Base-by-base conservation (phyloP, 129 eudicot genomes). In the Cynara cardunculus region DNA sequence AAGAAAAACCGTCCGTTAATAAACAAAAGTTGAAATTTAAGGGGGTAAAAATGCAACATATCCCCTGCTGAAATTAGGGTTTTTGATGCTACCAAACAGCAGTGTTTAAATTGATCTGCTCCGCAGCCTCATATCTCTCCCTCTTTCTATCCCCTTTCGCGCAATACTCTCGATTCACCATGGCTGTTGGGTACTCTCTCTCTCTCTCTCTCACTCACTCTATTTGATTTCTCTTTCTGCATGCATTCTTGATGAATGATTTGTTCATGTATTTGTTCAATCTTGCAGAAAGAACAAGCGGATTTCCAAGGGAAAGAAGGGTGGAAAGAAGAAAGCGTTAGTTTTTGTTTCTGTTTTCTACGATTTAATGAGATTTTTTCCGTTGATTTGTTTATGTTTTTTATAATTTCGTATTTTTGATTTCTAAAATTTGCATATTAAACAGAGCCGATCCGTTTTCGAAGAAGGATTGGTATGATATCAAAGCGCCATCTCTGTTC, bases 381-480 rank as follows among this genome's bases (percentile, higher is more conserved):
- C 22, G 21, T 62, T 65, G 53, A 21, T 62, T 3, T 39, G 18
- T 25, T 24, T 3, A 35, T 24, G 1, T 4, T 21, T 6, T 2
- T 26, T 26, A 5, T 61, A 1, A 71, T 34, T 82, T 41, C 7
- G 13, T 69, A 71, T 49, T 68, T 19, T 7, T 70, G 16, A 78
- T 68, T 26, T 78, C 2, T 24, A 11, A 32, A 59, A 19, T 16
- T 2, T 41, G 28, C 2, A 3, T 46, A 1, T 77, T 7, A 4
- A 49, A 72, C 85, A 89, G 92, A 5, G 89, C 85, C 14, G 97
- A 92, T 90, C 97, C 97, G 0, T 92, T 83, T 53, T 84, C 97
- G 1, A 92, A 92, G 94, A 92, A 92, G 91, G 97, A 92, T 72
- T 92, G 97, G 97, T 92, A 92, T 75, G 97, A 92, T 77, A 84